phyloP scores from a whole-genome alignment of 73 alveolate species.

The Effrenium voratum region DNA sequence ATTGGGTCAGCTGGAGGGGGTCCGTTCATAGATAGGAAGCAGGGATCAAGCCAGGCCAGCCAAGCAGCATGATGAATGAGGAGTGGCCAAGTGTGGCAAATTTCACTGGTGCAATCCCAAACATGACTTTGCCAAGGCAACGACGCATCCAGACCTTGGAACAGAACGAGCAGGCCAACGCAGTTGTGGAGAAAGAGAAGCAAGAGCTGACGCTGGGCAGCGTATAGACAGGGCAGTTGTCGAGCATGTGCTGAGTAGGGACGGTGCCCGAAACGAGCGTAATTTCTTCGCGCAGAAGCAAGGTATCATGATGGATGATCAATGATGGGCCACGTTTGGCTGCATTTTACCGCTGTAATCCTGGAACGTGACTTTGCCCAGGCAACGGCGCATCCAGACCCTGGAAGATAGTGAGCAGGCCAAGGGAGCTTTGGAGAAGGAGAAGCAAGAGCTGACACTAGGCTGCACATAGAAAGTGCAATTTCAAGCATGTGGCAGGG shows the following conservation, averaged over 20 bases:
- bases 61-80: no score
- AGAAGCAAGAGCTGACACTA: background rate
- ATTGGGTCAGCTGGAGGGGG: no score
- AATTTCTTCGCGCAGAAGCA: no score
- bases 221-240: no score
- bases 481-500: no score
- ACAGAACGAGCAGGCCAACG: background rate
- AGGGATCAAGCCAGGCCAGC: no score
- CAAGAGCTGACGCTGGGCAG: background rate
- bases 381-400: constrained; percentile 15
- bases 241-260: no score
- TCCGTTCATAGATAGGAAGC: no score
- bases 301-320: no score
- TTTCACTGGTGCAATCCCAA: background rate
- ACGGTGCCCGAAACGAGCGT: no score
- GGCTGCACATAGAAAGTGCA: no score
- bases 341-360: background rate
- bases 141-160: constrained; percentile 34
- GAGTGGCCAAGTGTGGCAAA: no score
- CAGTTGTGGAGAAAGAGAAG: background rate
- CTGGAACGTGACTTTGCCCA: background rate
- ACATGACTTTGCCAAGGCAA: background rate
- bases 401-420: background rate
- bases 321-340: background rate
- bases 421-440: background rate